Evolutionary conservation across 768 basidiomycete genomes (phyloP).

Genomic region (Boletus bicolor): DNA sequence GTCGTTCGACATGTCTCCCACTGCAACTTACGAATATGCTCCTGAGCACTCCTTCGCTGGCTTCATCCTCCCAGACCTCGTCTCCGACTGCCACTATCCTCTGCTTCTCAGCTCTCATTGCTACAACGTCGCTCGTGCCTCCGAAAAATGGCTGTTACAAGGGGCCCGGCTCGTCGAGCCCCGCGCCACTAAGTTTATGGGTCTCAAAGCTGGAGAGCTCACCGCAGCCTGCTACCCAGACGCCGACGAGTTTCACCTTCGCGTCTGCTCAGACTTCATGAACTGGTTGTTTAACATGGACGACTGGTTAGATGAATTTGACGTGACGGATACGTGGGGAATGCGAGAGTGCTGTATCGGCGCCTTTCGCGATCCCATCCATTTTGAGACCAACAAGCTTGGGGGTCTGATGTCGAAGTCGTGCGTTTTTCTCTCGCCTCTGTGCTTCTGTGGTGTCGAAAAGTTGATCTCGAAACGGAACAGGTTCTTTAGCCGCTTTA

Average conservation of each 20-base stretch:
- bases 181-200: constrained; percentile 41
- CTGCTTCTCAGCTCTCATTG: constrained; percentile 33
- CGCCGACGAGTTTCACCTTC: constrained; percentile 52
- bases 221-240: constrained; percentile 63
- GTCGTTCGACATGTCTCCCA: constrained; percentile 23
- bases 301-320: constrained; percentile 41
- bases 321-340: constrained; percentile 28
- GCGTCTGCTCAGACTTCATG: constrained; percentile 68
- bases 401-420: constrained; percentile 33
- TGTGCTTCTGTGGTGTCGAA: neutral
- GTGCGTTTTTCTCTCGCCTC: constrained; percentile 22
- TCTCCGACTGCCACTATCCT: constrained; percentile 39
- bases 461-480: constrained; percentile 5
- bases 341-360: constrained; percentile 31
- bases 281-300: constrained; percentile 42
- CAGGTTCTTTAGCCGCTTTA: constrained; percentile 39
- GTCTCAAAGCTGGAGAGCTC: constrained; percentile 63
- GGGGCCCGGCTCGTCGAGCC: constrained; percentile 31
- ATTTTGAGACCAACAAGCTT: constrained; percentile 27
- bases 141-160: constrained; percentile 35
- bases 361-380: constrained; percentile 29
- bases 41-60: constrained; percentile 10
- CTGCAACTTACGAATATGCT: constrained; percentile 18
- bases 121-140: constrained; percentile 35
- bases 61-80: constrained; percentile 42